A percentile compares a stretch with the other conserved stretches of the same genome.
Evolutionary conservation across 768 basidiomycete genomes (phyloP).

Genomic region (Leccinum imitatum): DNA sequence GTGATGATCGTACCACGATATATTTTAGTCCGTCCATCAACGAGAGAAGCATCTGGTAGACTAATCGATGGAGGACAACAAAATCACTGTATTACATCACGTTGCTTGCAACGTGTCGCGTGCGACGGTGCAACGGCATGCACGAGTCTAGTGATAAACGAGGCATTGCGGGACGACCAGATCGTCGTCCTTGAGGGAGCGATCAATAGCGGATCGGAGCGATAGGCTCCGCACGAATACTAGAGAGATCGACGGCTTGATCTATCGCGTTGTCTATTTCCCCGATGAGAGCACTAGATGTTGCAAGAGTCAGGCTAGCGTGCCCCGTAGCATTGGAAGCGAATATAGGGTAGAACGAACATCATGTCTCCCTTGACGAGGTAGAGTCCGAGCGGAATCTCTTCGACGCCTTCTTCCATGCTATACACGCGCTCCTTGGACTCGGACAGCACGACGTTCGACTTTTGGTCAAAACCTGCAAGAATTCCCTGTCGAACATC

Average conservation of each 20-base stretch:
- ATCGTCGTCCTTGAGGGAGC: background rate
- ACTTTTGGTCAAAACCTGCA: slow-evolving; percentile 92
- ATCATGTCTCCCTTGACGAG: slow-evolving; percentile 99
- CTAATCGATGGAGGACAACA: background rate
- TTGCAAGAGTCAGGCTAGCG: background rate
- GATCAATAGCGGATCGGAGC: slow-evolving; percentile 72
- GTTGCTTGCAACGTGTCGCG: background rate
- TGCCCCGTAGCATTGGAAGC: background rate
- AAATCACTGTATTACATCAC: background rate
- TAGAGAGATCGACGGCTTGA: slow-evolving; percentile 62
- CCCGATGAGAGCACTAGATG: slow-evolving; percentile 66
- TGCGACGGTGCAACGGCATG: background rate
- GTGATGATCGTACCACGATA: background rate
- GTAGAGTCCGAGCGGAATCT: slow-evolving; percentile 91
- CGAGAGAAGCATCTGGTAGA: background rate
- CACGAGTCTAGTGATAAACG: background rate
- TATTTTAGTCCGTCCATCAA: background rate
- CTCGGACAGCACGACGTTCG: slow-evolving; percentile 93
- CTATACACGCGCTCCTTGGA: slow-evolving; percentile 93
- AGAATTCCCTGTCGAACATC: slow-evolving; percentile 68
- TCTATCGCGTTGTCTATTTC: slow-evolving; percentile 87
- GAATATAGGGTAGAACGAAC: slow-evolving; percentile 50
- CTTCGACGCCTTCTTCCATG: slow-evolving; percentile 88
- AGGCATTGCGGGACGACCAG: background rate
- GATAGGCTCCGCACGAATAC: slow-evolving; percentile 86